These are phyloP conservation scores for Saturnispora saitoi DNA, from an alignment of 805 yeast genomes.

Conservation along the genomic window DNA sequence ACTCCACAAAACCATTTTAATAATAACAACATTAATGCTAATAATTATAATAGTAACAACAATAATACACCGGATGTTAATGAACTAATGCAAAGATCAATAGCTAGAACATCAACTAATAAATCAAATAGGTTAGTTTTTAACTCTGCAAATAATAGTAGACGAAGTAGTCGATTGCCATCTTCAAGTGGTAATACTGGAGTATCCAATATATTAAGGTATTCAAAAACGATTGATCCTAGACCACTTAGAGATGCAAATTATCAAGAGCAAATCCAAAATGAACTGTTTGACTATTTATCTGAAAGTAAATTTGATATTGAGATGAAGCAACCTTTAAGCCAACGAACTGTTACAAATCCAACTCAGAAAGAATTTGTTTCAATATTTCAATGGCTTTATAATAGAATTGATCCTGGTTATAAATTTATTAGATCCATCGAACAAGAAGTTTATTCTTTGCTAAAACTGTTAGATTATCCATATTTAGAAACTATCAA, in stretches of 20 bases:
- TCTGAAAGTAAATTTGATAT: conserved; percentile 58
- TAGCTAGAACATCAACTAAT: conserved; percentile 17
- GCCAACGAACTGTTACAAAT: conserved; percentile 52
- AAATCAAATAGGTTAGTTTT: not conserved
- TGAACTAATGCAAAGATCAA: conserved; percentile 23
- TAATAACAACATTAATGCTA: conserved; percentile 8
- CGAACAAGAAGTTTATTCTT: conserved; percentile 65
- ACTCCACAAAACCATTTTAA: not conserved
- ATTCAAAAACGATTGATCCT: conserved; percentile 41
- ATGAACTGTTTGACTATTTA: conserved; percentile 60
- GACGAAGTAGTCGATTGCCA: conserved; percentile 7
- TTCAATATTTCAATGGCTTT: conserved; percentile 70
- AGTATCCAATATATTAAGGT: not conserved
- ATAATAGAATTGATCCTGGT: conserved; percentile 70
- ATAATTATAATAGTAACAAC: conserved; percentile 2
- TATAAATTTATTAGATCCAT: conserved; percentile 58
- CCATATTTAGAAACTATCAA: conserved; percentile 77
- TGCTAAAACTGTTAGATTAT: conserved; percentile 58
- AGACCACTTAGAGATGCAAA: conserved; percentile 70
- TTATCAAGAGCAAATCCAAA: conserved; percentile 57
- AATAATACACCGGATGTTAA: conserved; percentile 13
- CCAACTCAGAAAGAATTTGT: conserved; percentile 88
- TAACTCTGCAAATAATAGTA: conserved; percentile 13
- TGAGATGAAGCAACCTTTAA: conserved; percentile 63
- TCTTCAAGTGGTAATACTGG: conserved; percentile 8